A percentile compares a stretch with the other conserved stretches of the same genome.
Conservation (phyloP, 345 rosid genomes). For the rapeseed (Brassica napus) region Da-Ae NC_063447.1:35490501-35491000, state of each 20-base stretch:
- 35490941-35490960: conserved; percentile 52
- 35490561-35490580: conserved; percentile 56
- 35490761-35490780: conserved; percentile 54
- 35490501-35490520: conserved; percentile 60
- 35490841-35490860: conserved; percentile 70
- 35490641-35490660: conserved; percentile 73
- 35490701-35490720: conserved; percentile 55
- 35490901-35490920: conserved; percentile 81
- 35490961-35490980: conserved; percentile 63
- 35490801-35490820: conserved; percentile 35
- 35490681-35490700: conserved; percentile 64
- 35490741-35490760: conserved; percentile 43
- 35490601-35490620: conserved; percentile 61
- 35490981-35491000: conserved; percentile 62
- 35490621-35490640: conserved; percentile 47
- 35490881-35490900: conserved; percentile 64
- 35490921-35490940: conserved; percentile 71
- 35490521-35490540: conserved; percentile 53
- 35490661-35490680: conserved; percentile 63
- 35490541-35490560: conserved; percentile 57
- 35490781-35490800: conserved; percentile 44
- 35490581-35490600: conserved; percentile 44
- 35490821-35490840: conserved; percentile 61
- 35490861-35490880: conserved; percentile 74
- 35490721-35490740: conserved; percentile 58